Conservation (phyloP, 164 flowering plant genomes). For the Kingdonia uniflora region DNA sequence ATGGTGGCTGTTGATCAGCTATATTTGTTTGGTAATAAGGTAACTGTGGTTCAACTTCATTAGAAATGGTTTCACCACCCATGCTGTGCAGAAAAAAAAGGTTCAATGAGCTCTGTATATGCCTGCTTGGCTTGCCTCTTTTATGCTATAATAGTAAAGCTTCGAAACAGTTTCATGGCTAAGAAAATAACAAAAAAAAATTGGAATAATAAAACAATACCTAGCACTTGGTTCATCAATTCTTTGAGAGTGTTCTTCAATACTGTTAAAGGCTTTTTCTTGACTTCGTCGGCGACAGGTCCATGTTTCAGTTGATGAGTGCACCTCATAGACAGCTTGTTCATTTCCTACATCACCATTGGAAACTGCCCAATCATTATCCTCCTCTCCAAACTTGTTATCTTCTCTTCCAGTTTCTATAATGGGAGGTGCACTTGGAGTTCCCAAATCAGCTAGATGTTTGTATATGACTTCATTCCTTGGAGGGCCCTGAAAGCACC, state of each 20-base stretch:
- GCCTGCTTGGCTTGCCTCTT: no score
- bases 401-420: constrained; percentile 33
- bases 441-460: constrained; percentile 42
- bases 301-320: constrained; percentile 17
- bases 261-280: constrained; percentile 17
- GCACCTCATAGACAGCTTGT: constrained; percentile 6
- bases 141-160: no score
- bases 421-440: constrained; percentile 90
- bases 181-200: no score
- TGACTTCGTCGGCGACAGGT: constrained; percentile 8
- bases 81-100: no score
- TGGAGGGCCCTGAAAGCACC: constrained; percentile 20
- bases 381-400: constrained; percentile 13
- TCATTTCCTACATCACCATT: no score
- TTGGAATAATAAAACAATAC: constrained; percentile 11
- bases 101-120: no score
- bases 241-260: constrained; percentile 11
- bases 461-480: constrained; percentile 7
- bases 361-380: constrained; percentile 10
- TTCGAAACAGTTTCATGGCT: no score
- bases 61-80: constrained; percentile 6
- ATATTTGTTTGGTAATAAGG: constrained; percentile 23
- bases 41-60: constrained; percentile 26
- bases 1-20: constrained; percentile 22
- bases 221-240: constrained; percentile 25